A percentile compares a stretch with the other conserved stretches of the same genome.
These are phyloP conservation scores for Claviceps sp. DNA, from an alignment of 2,329 filamentous ascomycete species.

Conservation along the genomic window DNA sequence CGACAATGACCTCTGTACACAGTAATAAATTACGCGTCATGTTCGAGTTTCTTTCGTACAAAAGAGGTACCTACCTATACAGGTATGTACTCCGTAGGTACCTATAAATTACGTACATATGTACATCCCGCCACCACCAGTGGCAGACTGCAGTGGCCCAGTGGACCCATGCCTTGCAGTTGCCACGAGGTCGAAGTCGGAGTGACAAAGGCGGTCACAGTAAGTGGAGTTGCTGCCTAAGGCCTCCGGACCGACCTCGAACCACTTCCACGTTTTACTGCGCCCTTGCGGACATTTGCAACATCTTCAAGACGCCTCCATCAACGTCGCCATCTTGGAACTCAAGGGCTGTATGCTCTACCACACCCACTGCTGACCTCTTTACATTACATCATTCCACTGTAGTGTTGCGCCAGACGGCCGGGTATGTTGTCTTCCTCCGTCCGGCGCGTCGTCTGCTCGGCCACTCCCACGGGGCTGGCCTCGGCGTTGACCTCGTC, in stretches of 20 bases:
- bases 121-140: too few species aligned
- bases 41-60: too few species aligned
- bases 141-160: too few species aligned
- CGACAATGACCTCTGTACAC: too few species aligned
- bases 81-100: too few species aligned
- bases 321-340: constrained; percentile 17
- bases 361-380: constrained; percentile 6
- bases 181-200: too few species aligned
- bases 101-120: too few species aligned
- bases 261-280: constrained; percentile 6
- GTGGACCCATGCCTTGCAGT: too few species aligned
- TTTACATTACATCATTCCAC: constrained; percentile 3
- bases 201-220: too few species aligned
- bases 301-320: constrained; percentile 13
- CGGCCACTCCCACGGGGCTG: constrained; percentile 30
- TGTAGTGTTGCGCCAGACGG: constrained; percentile 12
- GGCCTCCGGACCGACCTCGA: neutral
- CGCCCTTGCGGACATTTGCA: constrained; percentile 7
- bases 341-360: constrained; percentile 8
- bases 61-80: too few species aligned
- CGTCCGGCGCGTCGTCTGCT: constrained; percentile 39
- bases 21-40: too few species aligned
- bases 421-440: constrained; percentile 39
- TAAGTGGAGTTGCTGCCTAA: too few species aligned
- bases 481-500: constrained; percentile 29